A percentile compares a stretch with the other conserved stretches of the same genome.
Conservation (phyloP, 768 basidiomycete species). For the Strobilomyces echinocephalus region DNA sequence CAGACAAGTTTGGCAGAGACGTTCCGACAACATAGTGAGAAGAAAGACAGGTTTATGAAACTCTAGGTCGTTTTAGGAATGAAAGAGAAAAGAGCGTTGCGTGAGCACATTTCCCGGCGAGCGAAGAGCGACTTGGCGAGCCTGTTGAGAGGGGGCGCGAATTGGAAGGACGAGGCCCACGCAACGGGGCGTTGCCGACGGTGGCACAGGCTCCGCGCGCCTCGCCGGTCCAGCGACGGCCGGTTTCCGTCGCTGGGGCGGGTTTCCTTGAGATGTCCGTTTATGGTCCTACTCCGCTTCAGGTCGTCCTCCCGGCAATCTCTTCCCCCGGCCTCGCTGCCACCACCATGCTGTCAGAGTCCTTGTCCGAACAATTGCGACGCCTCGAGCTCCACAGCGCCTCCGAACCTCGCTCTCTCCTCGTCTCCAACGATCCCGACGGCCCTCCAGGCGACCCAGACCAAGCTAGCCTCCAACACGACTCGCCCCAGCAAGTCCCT, state of each 20-base stretch:
- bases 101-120: constrained; percentile 7
- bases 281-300: constrained; percentile 18
- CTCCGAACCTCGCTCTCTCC: constrained; percentile 1
- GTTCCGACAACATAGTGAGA: constrained; percentile 30
- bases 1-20: constrained; percentile 31
- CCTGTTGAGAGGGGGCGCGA: constrained; percentile 7
- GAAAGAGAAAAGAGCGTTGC: constrained; percentile 21
- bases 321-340: background rate
- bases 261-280: constrained; percentile 23
- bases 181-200: background rate
- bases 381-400: constrained; percentile 37
- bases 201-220: constrained; percentile 14
- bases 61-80: constrained; percentile 33
- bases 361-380: constrained; percentile 44
- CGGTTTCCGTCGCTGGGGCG: constrained; percentile 1
- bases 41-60: constrained; percentile 28
- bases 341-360: constrained; percentile 20
- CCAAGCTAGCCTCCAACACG: constrained; percentile 1
- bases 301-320: constrained; percentile 3
- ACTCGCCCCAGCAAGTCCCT: constrained; percentile 14
- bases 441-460: constrained; percentile 5
- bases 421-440: constrained; percentile 6
- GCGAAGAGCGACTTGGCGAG: background rate
- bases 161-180: constrained; percentile 15
- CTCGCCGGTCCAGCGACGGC: background rate